Conservation (phyloP, 139 green algal species). For the Volvox africanus region DNA sequence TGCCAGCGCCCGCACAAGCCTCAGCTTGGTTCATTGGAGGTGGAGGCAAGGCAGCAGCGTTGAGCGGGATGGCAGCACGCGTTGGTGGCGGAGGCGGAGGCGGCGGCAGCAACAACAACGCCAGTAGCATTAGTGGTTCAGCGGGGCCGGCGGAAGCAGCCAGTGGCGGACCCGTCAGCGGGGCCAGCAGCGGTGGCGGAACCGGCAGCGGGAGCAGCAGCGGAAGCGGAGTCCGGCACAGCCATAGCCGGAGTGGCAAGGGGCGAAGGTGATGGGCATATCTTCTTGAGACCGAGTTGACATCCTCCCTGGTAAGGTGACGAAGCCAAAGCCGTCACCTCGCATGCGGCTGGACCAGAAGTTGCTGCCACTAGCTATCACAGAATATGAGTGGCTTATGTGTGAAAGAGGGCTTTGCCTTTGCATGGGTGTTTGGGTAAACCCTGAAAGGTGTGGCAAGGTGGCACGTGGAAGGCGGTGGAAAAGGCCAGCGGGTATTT, state of each 20-base stretch:
- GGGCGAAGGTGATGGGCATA: not conserved
- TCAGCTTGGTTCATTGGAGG: conserved; percentile 28
- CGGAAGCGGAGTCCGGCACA: not conserved
- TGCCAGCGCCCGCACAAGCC: not conserved
- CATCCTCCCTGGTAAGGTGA: too few species aligned
- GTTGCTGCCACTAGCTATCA: too few species aligned
- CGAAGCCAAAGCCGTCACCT: too few species aligned
- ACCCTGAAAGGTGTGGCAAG: too few species aligned
- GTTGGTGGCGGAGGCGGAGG: not conserved
- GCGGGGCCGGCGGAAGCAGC: not conserved
- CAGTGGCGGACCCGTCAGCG: not conserved
- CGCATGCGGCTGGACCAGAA: too few species aligned
- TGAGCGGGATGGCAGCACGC: not conserved
- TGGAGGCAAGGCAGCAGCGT: conserved; percentile 30
- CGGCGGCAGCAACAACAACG: not conserved
- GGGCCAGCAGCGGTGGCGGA: not conserved
- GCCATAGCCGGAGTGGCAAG: conserved; percentile 6
- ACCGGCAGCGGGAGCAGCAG: not conserved
- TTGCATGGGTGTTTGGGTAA: too few species aligned
- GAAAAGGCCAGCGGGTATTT: too few species aligned
- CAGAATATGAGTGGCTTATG: too few species aligned
- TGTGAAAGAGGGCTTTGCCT: too few species aligned
- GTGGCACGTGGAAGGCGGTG: too few species aligned
- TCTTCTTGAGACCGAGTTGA: not conserved
- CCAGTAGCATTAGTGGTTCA: not conserved